Evolutionary conservation across 2,329 filamentous ascomycete genomes (phyloP), one percentile per base, ranked within the genome.

Genomic region (Clarireedia paspali): DNA sequence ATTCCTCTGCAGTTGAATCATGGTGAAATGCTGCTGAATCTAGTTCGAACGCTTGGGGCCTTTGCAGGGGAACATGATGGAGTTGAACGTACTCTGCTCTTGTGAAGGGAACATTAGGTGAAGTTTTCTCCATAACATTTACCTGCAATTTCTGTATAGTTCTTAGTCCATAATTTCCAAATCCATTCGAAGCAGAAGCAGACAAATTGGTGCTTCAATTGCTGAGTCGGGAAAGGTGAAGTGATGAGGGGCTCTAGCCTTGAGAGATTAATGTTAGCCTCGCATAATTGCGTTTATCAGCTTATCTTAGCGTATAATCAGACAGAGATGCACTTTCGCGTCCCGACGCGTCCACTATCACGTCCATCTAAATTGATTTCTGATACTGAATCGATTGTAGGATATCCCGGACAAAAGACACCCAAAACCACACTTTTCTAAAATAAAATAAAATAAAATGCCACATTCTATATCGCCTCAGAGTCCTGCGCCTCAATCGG

Each of bases 401-500:
- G 17, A 24, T 14, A 23, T n/a, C 17, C 12, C 34, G 20, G 26
- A 44, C n/a, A 12, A 38, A 44, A 39, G 17, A 34, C 23, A 14
- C 24, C 20, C 51, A 39, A 20, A 17, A 45, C 6, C 23, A 24
- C 44, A 26, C 9, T 14, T 26, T 20, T 23, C 40, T 6, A 42
- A 42, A 20, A 20, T 20, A 20, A 20, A 20, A 20, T 20, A 20
- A 20, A 20, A 20, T 20, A 20, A 9, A 39, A 79, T 79, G 75
- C 76, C 75, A 39, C 75, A 79, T 61, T 77, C 75, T 5, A 64
- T 73, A 38, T 62, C 72, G 3, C 57, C 62, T 27, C 65, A 70
- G 55, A 65, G 67, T 14, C 57, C 62, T 30, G 62, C 62, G 27
- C 63, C 65, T 55, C 65, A 68, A 54, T 67, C 72, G 58, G 66